Conservation (phyloP, 2,329 filamentous ascomycete species). For the Ceratocystiopsis minuta region DNA sequence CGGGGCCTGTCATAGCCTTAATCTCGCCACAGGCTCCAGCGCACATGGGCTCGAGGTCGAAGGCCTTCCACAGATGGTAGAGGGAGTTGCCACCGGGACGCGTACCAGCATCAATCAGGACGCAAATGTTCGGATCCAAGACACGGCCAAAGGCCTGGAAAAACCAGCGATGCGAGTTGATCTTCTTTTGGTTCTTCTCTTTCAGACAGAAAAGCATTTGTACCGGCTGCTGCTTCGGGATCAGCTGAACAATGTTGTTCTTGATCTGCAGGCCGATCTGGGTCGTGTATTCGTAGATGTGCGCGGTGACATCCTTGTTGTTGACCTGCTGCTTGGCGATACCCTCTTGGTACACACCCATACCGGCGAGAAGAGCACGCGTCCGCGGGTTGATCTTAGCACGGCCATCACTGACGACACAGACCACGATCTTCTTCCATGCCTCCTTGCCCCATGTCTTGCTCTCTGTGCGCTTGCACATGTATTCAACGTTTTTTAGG, state of each 20-base stretch:
- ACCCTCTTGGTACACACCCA: slow-evolving; percentile 95
- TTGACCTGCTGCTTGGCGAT: slow-evolving; percentile 98
- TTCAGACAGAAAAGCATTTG: slow-evolving; percentile 97
- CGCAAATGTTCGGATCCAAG: slow-evolving; percentile 88
- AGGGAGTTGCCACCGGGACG: slow-evolving; percentile 87
- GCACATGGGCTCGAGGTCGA: slow-evolving; percentile 94
- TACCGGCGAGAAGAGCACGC: slow-evolving; percentile 69
- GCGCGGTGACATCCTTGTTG: slow-evolving; percentile 84
- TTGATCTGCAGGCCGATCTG: slow-evolving; percentile 79
- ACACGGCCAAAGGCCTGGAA: slow-evolving; percentile 92
- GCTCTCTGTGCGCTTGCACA: slow-evolving; percentile 83
- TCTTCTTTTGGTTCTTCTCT: slow-evolving; percentile 99
- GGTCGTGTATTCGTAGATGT: slow-evolving; percentile 91
- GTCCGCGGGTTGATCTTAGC: slow-evolving; percentile 92
- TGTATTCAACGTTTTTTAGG: slow-evolving; percentile 97
- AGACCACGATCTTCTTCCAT: slow-evolving; percentile 99
- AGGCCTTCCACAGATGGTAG: slow-evolving; percentile 96
- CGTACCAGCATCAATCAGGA: slow-evolving; percentile 88
- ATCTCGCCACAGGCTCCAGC: slow-evolving; percentile 91
- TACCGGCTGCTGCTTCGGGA: slow-evolving; percentile 73
- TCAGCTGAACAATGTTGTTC: slow-evolving; percentile 70
- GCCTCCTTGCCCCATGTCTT: slow-evolving; percentile 97
- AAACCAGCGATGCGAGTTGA: slow-evolving; percentile 98
- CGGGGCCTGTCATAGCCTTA: slow-evolving; percentile 85
- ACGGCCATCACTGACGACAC: slow-evolving; percentile 90